These are phyloP conservation scores for Hydrangea macrophylla DNA, from an alignment of 148 eudicot species.

Conservation along the genomic window DNA sequence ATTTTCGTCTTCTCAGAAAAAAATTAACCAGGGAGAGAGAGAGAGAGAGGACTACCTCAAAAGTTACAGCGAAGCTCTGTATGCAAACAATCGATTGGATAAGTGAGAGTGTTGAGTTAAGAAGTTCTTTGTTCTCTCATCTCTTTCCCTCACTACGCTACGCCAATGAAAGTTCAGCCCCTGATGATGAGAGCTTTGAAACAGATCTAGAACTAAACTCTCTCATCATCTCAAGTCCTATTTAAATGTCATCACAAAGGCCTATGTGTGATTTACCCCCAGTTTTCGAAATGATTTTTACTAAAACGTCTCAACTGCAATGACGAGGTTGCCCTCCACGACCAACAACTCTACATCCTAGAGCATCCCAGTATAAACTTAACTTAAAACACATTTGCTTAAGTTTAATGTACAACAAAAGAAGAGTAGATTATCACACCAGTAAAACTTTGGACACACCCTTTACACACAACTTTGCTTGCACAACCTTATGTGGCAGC, in stretches of 20 bases:
- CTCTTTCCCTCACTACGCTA: neutral
- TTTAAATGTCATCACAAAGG: conserved; percentile 13
- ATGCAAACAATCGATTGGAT: neutral
- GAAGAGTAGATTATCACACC: too few species aligned
- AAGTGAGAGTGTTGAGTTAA: neutral
- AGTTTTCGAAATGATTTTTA: too few species aligned
- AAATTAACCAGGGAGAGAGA: neutral
- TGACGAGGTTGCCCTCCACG: too few species aligned
- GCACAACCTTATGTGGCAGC: too few species aligned
- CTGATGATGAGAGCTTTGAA: conserved; percentile 12
- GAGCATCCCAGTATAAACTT: too few species aligned
- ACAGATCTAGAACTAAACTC: conserved; percentile 37
- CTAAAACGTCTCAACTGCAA: too few species aligned
- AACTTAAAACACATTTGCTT: too few species aligned
- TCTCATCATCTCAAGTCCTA: conserved; percentile 22
- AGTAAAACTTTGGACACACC: too few species aligned
- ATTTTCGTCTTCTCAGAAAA: neutral
- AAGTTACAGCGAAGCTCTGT: neutral
- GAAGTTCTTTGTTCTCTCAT: neutral
- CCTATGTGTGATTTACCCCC: too few species aligned
- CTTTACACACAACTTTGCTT: too few species aligned
- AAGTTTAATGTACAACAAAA: too few species aligned
- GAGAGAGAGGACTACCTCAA: neutral
- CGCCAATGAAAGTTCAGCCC: neutral
- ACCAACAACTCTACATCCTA: too few species aligned